These are phyloP conservation scores for Leccinum fibrillosum DNA, from an alignment of 768 basidiomycete species.

Conservation along the genomic window DNA sequence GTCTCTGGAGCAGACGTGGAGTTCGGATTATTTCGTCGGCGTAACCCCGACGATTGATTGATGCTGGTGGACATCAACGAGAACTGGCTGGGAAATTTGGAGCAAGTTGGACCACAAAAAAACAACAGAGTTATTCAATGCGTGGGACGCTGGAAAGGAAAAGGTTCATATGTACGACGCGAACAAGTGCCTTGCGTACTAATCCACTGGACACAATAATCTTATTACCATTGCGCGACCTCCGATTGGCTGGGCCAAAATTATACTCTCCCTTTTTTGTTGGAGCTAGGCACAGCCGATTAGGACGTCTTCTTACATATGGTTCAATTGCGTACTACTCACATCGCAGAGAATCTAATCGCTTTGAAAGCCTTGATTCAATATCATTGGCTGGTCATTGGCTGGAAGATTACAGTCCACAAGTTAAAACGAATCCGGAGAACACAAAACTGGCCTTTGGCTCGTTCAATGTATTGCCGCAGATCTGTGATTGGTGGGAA, in stretches of 20 bases:
- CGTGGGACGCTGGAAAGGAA: too few relatives aligned
- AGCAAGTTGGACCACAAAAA: not conserved
- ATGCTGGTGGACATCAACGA: not conserved
- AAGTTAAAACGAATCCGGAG: too few relatives aligned
- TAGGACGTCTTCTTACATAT: too few relatives aligned
- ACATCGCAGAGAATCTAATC: not conserved
- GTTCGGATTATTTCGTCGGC: slow-evolving; percentile 6
- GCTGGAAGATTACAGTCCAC: too few relatives aligned
- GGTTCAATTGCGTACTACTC: not conserved
- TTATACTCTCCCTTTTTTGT: not conserved
- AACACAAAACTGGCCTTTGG: not conserved
- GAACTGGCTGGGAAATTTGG: not conserved
- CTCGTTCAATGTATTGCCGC: not conserved
- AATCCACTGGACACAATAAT: not conserved
- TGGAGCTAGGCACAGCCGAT: not conserved
- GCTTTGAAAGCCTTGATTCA: too few relatives aligned
- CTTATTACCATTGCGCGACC: not conserved
- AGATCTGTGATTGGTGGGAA: not conserved
- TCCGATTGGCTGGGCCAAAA: not conserved
- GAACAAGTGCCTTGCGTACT: too few relatives aligned
- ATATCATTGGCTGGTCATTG: too few relatives aligned
- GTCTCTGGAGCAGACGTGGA: not conserved
- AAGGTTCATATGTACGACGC: too few relatives aligned
- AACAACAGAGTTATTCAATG: not conserved
- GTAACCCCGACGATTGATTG: slow-evolving; percentile 2